Percentiles rank a stretch among this genome's conserved stretches.
Evolutionary conservation across 1,284 basidiomycete genomes (phyloP).

Genomic region (Microbotryum saponariae): DNA sequence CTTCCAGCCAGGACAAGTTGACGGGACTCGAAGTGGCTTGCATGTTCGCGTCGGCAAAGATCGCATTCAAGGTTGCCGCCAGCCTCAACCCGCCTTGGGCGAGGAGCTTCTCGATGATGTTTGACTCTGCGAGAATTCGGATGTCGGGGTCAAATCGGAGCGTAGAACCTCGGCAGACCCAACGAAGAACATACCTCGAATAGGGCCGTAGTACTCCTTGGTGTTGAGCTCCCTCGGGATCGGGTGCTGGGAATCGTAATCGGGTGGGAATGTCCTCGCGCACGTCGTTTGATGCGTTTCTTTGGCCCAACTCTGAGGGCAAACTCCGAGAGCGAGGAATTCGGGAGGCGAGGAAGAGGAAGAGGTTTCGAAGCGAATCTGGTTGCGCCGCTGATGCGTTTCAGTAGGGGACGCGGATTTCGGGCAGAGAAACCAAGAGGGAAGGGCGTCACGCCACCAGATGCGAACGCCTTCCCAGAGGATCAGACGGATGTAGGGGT

Average conservation of each 20-base stretch:
- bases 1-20: too few species aligned
- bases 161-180: too few species aligned
- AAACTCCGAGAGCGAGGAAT: slow-evolving; percentile 13
- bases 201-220: slow-evolving; percentile 32
- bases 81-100: slow-evolving; percentile 40
- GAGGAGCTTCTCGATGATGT: slow-evolving; percentile 39
- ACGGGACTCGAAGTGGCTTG: background rate
- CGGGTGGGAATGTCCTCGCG: slow-evolving; percentile 32
- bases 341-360: too few species aligned
- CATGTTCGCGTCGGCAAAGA: slow-evolving; percentile 13
- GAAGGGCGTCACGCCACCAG: slow-evolving; percentile 35
- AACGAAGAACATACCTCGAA: slow-evolving; percentile 20
- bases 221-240: slow-evolving; percentile 35
- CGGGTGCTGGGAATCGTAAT: slow-evolving; percentile 12
- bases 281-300: slow-evolving; percentile 31
- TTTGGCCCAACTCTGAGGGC: slow-evolving; percentile 38
- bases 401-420: background rate
- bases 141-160: background rate
- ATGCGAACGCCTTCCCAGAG: slow-evolving; percentile 40
- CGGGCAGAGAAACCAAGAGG: slow-evolving; percentile 36
- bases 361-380: too few species aligned
- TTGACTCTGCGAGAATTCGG: slow-evolving; percentile 25
- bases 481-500: slow-evolving; percentile 41
- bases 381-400: too few species aligned
- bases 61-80: slow-evolving; percentile 40